Percentiles rank a stretch among this genome's conserved stretches.
These are phyloP conservation scores for Russula abietina DNA, from an alignment of 768 basidiomycete species.

Conservation along the genomic window DNA sequence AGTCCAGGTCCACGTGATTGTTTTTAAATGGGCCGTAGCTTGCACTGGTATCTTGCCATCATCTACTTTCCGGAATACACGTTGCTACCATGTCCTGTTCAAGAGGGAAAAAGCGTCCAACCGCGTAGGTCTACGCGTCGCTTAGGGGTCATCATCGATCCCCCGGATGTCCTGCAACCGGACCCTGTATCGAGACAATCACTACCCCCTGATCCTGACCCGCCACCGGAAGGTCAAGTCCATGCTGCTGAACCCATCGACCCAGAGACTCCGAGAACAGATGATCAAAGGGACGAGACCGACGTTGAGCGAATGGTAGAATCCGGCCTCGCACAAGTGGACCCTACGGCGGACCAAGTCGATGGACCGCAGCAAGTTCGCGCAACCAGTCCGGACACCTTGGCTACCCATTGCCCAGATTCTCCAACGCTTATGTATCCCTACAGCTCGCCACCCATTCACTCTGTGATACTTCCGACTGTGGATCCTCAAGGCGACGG, in stretches of 20 bases:
- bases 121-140: conserved; percentile 20
- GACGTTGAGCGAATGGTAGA: conserved; percentile 23
- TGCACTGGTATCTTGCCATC: conserved; percentile 97
- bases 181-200: not conserved
- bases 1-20: not conserved
- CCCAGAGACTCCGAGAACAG: conserved; percentile 16
- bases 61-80: conserved; percentile 74
- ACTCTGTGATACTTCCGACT: not conserved
- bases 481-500: not conserved
- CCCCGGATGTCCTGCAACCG: not conserved
- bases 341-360: not conserved
- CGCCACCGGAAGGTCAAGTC: conserved; percentile 1
- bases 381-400: not conserved
- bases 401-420: not conserved
- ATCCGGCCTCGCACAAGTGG: not conserved
- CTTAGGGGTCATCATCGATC: conserved; percentile 9
- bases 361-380: not conserved
- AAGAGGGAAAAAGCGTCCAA: not conserved
- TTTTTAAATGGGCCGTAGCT: conserved; percentile 38
- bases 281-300: conserved; percentile 18
- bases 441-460: not conserved
- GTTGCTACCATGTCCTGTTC: conserved; percentile 43
- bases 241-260: conserved; percentile 1
- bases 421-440: conserved; percentile 14
- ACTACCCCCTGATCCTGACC: conserved; percentile 8